These are phyloP conservation scores for Podila minutissima DNA, from an alignment of 192 early-diverging fungal species.

Conservation along the genomic window DNA sequence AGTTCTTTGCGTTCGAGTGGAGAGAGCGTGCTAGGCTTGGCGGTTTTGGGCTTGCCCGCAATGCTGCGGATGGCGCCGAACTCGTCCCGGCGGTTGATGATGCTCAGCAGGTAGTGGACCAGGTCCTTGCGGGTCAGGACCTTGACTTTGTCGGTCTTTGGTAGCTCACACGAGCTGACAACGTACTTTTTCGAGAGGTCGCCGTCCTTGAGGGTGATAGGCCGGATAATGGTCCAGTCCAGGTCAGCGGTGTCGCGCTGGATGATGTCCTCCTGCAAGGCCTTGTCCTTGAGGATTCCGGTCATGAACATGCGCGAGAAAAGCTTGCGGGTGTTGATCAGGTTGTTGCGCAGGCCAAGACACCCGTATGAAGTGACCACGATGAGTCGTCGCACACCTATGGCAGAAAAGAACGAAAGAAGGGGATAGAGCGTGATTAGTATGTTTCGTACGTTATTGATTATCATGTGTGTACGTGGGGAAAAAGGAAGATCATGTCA, in stretches of 20 bases:
- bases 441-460: not conserved
- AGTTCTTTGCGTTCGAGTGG: slow-evolving; percentile 7
- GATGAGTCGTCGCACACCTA: slow-evolving; percentile 41
- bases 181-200: slow-evolving; percentile 30
- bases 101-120: slow-evolving; percentile 48
- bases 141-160: slow-evolving; percentile 40
- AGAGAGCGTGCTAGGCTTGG: not conserved
- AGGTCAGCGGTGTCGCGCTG: slow-evolving; percentile 30
- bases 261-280: slow-evolving; percentile 49
- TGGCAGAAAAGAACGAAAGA: not conserved
- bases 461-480: not conserved
- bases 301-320: slow-evolving; percentile 47
- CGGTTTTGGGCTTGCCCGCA: slow-evolving; percentile 19
- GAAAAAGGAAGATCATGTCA: not conserved
- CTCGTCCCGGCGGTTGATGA: slow-evolving; percentile 34
- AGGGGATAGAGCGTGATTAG: not conserved
- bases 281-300: slow-evolving; percentile 51
- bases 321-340: slow-evolving; percentile 32
- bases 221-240: slow-evolving; percentile 56
- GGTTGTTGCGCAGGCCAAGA: slow-evolving; percentile 31
- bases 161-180: slow-evolving; percentile 32
- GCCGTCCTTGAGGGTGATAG: slow-evolving; percentile 45
- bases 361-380: slow-evolving; percentile 46
- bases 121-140: slow-evolving; percentile 45
- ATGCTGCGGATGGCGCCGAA: slow-evolving; percentile 32